Evolutionary conservation across 2,329 filamentous ascomycete species (phyloP), one percentile per base, ranked within the genome.

Genomic region (Thelonectria rubi): DNA sequence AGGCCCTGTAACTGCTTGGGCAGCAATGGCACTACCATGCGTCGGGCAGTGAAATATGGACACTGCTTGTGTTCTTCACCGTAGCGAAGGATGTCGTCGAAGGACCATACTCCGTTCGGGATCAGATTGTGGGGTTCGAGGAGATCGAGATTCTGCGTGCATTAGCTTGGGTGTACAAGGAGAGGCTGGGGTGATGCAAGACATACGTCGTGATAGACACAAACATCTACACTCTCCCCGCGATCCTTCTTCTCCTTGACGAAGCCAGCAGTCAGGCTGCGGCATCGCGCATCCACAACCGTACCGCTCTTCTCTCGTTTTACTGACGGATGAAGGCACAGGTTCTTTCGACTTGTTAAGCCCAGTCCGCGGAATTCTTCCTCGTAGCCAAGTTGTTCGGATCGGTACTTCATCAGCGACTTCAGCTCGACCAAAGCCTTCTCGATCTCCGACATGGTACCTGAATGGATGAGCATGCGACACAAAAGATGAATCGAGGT

Each of bases 391-490:
- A 99, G 85, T 76, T 97, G 88, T 65, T 97, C 86, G 6, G 92
- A 82, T 15, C 95, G 91, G 74, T 97, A 98, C 74, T 96, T 96
- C 94, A 99, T 99, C 55, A 99, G 80, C 21, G 89, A 89, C 76
- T 95, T 93, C 70, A 99, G 77, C 78, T 99, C 95, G 10, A 92
- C 92, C 54, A 99, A 79, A 0, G 96, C 95, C 79, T 99, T 99
- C 76, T 99, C 95, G 73, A 99, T 99, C 80, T 99, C 95, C 39
- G 95, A 99, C 94, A 99, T 99, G 58, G 95, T 99, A 81, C 86
- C 86, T 88, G 20, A 11, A 17, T 21, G 40, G 45, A 45, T 68
- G 42, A 69, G 63, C 24, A 48, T 10, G 26, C 34, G 32, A 42
- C 15, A 5, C n/a, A 12, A 39, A 34, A 11, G 49, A n/a, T 24